A percentile compares a stretch with the other conserved stretches of the same genome.
Conservation (phyloP, 768 basidiomycete genomes). For the Lactarius evosmus region DNA sequence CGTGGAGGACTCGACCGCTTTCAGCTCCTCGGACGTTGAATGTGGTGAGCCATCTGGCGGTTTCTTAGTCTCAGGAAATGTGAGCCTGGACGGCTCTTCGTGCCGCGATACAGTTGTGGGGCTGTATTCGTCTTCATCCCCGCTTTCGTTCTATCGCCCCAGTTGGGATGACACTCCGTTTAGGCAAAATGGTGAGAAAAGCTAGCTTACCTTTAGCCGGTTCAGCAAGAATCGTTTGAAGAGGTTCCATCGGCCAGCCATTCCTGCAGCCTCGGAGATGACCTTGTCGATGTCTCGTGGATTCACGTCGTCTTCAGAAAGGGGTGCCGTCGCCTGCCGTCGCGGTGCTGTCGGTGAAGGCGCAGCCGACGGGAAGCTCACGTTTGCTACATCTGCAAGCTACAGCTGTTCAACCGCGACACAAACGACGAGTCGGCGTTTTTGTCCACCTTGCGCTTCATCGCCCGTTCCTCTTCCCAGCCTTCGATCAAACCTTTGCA, state of each 20-base stretch:
- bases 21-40: constrained; percentile 22
- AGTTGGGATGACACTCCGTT: not conserved
- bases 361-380: constrained; percentile 29
- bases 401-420: constrained; percentile 24
- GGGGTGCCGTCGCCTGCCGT: not conserved
- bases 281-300: constrained; percentile 89
- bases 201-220: constrained; percentile 53
- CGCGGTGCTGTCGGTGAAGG: constrained; percentile 21
- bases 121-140: constrained; percentile 1
- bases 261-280: constrained; percentile 82
- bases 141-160: constrained; percentile 8
- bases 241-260: constrained; percentile 89
- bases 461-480: constrained; percentile 89
- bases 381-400: constrained; percentile 38
- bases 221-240: constrained; percentile 86
- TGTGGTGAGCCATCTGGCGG: constrained; percentile 2
- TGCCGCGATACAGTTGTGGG: not conserved
- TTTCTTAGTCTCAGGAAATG: constrained; percentile 5
- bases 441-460: constrained; percentile 67
- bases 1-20: constrained; percentile 46
- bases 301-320: constrained; percentile 63
- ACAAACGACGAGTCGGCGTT: not conserved
- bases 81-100: constrained; percentile 3
- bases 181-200: not conserved
- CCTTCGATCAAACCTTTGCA: constrained; percentile 68